Percentiles rank a stretch among this genome's conserved stretches.
Evolutionary conservation across 192 early-diverging fungal genomes (phyloP).

Genomic region (Coemansia sp.): DNA sequence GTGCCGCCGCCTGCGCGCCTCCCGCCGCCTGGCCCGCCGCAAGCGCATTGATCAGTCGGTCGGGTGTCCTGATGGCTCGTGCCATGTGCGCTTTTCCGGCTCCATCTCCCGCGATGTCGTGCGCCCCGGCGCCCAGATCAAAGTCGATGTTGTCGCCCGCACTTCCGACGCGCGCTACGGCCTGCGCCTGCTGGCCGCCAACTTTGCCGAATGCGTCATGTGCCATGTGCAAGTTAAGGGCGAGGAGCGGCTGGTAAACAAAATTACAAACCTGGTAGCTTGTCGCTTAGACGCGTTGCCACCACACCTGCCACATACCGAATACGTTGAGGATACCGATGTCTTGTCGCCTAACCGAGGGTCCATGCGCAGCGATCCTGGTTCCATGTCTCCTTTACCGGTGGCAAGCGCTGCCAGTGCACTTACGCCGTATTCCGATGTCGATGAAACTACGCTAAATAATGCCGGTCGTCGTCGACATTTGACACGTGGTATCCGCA

Average conservation of each 20-base stretch:
- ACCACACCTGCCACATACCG: too few relatives aligned
- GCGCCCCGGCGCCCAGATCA: slow-evolving; percentile 31
- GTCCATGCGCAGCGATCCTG: slow-evolving; percentile 8
- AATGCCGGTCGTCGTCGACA: not conserved
- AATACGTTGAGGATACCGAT: too few relatives aligned
- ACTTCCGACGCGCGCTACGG: slow-evolving; percentile 45
- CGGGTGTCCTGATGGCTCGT: slow-evolving; percentile 46
- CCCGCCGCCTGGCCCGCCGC: slow-evolving; percentile 23
- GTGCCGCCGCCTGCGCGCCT: slow-evolving; percentile 16
- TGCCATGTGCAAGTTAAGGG: slow-evolving; percentile 44
- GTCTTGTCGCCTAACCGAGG: not conserved
- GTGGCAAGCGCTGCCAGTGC: not conserved
- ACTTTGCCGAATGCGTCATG: slow-evolving; percentile 40
- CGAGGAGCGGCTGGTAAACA: slow-evolving; percentile 41
- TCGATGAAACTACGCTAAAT: not conserved
- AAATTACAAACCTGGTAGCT: slow-evolving; percentile 26
- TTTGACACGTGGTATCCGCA: slow-evolving; percentile 20
- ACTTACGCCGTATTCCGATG: not conserved
- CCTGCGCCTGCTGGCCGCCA: slow-evolving; percentile 27
- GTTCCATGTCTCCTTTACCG: not conserved
- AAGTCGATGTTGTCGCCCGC: slow-evolving; percentile 24
- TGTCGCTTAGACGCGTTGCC: slow-evolving; percentile 27
- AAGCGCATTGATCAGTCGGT: slow-evolving; percentile 46
- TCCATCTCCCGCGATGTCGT: slow-evolving; percentile 37
- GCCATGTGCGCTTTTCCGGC: slow-evolving; percentile 41